Percentiles rank a stretch among this genome's conserved stretches.
Conservation (phyloP, 176 grass and related monocot genomes). For the Oryza glumipatula region DNA sequence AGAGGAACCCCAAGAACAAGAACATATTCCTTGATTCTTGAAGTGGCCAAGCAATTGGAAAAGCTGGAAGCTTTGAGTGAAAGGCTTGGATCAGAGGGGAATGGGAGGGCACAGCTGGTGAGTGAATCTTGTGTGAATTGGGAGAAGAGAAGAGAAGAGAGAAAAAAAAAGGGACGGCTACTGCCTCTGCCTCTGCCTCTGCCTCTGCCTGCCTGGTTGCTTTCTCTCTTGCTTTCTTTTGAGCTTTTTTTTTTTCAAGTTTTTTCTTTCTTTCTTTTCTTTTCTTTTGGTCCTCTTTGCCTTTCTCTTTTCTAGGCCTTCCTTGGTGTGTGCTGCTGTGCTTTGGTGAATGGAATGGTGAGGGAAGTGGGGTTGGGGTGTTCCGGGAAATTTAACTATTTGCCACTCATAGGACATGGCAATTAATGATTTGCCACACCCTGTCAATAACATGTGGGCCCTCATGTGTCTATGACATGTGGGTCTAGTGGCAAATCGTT, state of each 20-base stretch:
- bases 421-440: too few species aligned
- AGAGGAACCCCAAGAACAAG: constrained; percentile 42
- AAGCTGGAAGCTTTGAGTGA: constrained; percentile 50
- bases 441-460: too few species aligned
- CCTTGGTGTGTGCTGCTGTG: neutral
- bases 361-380: constrained; percentile 22
- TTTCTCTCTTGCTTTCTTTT: constrained; percentile 60
- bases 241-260: constrained; percentile 45
- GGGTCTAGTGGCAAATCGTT: too few species aligned
- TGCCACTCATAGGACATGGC: too few species aligned
- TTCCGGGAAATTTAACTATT: neutral
- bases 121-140: constrained; percentile 61
- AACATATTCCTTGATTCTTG: constrained; percentile 67
- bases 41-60: constrained; percentile 60
- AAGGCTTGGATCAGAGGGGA: constrained; percentile 63
- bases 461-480: too few species aligned
- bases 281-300: constrained; percentile 21
- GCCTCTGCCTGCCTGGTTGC: constrained; percentile 13
- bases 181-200: constrained; percentile 38
- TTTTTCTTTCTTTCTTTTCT: neutral
- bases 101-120: constrained; percentile 51
- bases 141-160: constrained; percentile 15
- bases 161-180: constrained; percentile 14
- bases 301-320: constrained; percentile 26
- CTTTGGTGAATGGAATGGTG: constrained; percentile 37